Conservation (phyloP, 2,329 filamentous ascomycete genomes). For the Colletotrichum godetiae region DNA sequence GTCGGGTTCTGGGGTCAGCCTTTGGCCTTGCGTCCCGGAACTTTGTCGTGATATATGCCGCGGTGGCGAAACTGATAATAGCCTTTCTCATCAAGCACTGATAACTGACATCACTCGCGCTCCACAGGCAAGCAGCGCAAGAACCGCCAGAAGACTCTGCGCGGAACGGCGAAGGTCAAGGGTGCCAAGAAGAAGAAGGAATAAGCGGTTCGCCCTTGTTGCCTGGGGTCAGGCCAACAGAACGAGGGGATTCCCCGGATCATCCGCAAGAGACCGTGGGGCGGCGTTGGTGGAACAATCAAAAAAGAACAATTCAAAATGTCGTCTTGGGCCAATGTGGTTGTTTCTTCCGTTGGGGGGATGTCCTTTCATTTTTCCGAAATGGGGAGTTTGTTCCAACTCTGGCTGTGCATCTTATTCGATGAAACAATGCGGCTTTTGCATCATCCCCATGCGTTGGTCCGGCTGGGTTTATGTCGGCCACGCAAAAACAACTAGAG, state of each 20-base stretch:
- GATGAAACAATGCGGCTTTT: slow-evolving; percentile 30
- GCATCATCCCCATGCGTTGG: slow-evolving; percentile 35
- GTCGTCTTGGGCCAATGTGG: slow-evolving; percentile 31
- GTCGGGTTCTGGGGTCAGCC: background rate
- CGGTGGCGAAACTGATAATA: slow-evolving; percentile 23
- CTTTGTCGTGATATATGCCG: slow-evolving; percentile 36
- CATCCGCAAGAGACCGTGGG: slow-evolving; percentile 34
- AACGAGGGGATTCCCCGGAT: slow-evolving; percentile 35
- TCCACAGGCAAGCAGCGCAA: slow-evolving; percentile 98
- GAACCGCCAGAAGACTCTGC: slow-evolving; percentile 99
- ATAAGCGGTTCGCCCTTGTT: slow-evolving; percentile 64
- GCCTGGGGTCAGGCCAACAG: slow-evolving; percentile 30
- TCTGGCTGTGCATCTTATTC: slow-evolving; percentile 32
- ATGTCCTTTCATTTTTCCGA: slow-evolving; percentile 13
- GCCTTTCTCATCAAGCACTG: background rate
- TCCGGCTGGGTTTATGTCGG: slow-evolving; percentile 13
- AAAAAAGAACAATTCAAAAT: slow-evolving; percentile 32
- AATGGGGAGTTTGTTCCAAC: slow-evolving; percentile 25
- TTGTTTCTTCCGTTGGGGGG: slow-evolving; percentile 19
- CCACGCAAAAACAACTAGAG: slow-evolving; percentile 34
- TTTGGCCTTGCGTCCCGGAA: slow-evolving; percentile 22
- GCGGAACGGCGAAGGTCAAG: slow-evolving; percentile 98
- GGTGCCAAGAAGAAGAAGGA: slow-evolving; percentile 95
- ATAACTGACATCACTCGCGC: slow-evolving; percentile 38
- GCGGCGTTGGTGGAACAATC: slow-evolving; percentile 36